phyloP scores from a whole-genome alignment of 805 yeast genomes.

The Pichia cabralensis region DNA sequence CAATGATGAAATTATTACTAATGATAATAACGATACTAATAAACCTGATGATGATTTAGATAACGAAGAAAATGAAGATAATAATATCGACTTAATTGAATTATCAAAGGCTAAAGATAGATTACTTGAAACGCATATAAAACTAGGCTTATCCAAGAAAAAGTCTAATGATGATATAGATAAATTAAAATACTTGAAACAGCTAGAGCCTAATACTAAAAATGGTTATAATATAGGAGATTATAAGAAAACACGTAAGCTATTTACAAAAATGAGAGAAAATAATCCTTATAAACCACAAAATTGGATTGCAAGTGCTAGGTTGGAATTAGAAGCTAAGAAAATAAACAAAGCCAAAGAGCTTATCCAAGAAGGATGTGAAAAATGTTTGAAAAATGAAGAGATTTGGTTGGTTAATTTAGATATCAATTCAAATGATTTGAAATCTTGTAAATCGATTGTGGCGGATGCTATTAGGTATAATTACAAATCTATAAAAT shows the following conservation, averaged over 20 bases:
- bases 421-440: conserved; percentile 42
- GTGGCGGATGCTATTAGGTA: conserved; percentile 55
- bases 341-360: conserved; percentile 46
- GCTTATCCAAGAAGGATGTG: conserved; percentile 68
- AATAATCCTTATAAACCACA: conserved; percentile 64
- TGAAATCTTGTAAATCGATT: conserved; percentile 40
- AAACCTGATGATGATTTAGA: conserved; percentile 29
- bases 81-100: conserved; percentile 32
- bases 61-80: conserved; percentile 12
- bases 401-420: conserved; percentile 79
- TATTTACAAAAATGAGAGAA: conserved; percentile 59
- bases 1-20: conserved; percentile 34
- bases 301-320: conserved; percentile 82
- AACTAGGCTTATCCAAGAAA: background rate
- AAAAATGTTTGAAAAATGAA: conserved; percentile 51
- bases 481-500: conserved; percentile 42
- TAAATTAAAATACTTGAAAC: conserved; percentile 31
- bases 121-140: conserved; percentile 4
- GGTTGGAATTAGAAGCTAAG: conserved; percentile 59
- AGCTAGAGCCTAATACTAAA: conserved; percentile 23
- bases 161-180: conserved; percentile 18
- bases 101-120: conserved; percentile 20
- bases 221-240: conserved; percentile 38
- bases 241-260: conserved; percentile 42
- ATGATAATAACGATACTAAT: conserved; percentile 32